Percentiles rank a stretch among this genome's conserved stretches.
phyloP scores from a whole-genome alignment of 23 red algal genomes.

The Gracilaria domingensis region DNA sequence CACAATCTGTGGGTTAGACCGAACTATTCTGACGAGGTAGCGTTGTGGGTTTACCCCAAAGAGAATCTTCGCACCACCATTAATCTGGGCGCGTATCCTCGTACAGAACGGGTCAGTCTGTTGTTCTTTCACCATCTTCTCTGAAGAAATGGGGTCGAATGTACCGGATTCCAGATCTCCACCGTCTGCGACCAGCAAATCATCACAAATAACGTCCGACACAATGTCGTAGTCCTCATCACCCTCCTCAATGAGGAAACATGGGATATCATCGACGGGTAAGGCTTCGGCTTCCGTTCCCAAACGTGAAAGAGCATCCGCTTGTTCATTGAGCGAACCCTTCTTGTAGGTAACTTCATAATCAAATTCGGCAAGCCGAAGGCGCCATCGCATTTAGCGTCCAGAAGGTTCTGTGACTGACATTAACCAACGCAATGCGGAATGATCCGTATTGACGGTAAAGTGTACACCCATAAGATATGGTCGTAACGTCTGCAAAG shows the following conservation, averaged over 20 bases:
- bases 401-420: too few relatives aligned
- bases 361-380: not conserved
- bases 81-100: not conserved
- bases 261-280: not conserved
- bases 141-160: not conserved
- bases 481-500: too few relatives aligned
- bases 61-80: not conserved
- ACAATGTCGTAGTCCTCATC: not conserved
- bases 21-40: not conserved
- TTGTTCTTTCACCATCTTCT: not conserved
- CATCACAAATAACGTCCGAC: not conserved
- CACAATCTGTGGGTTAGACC: not conserved
- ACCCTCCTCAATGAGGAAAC: not conserved
- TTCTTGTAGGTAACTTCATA: not conserved
- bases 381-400: not conserved
- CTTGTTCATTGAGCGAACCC: not conserved
- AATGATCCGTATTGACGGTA: too few relatives aligned
- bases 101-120: not conserved
- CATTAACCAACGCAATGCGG: too few relatives aligned
- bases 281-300: not conserved
- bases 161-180: not conserved
- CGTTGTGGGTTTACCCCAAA: not conserved
- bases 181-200: not conserved
- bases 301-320: not conserved
- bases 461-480: too few relatives aligned